Base-by-base conservation (phyloP, 495 filamentous ascomycete species). In the Geopyxis carbonaria region DNA sequence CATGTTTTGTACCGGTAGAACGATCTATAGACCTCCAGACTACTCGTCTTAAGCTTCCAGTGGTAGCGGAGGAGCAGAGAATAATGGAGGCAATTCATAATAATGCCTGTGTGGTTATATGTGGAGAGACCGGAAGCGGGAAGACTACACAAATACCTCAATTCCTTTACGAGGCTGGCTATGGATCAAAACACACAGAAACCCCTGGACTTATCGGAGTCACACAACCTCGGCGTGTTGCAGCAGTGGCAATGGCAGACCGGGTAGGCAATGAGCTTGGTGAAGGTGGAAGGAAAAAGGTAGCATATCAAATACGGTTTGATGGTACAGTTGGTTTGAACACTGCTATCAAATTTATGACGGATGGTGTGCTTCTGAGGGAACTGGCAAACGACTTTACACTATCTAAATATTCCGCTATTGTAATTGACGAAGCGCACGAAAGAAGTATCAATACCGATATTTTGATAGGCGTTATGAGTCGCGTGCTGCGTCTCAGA, bases 321-420 rank as follows among this genome's bases (percentile, higher is more conserved):
- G 91, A 99, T 45, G 78, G 76, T 22, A 84, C 75, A 2, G 75
- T 77, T 1, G 72, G 71, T n/a, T 68, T 72, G 28, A 76, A 86
- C 43, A 99, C 91, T 0, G 78, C 85, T 2, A 75, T 95, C 56
- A 99, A 99, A 58, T 99, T 95, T 60, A 94, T 99, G 84, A 99
- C 91, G 0, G 91, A 99, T 57, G 91, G 91, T 64, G 83, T 99
- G 18, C 64, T 99, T 40, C 68, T 99, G 10, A 75, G 87, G 34
- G 91, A 99, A 53, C 78, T 93, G 31, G 72, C 80, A 0, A 73
- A 87, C 42, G 91, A 99, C 54, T 87, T 95, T 57, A 64, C 80
- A 3, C 63, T 99, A 19, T 72, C 66, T n/a, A 93, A 92, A 44
- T 99, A 99, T 57, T 93, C 86, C 2, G 75, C 77, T 29, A 78